phyloP scores from a whole-genome alignment of 2,329 filamentous ascomycete genomes.

The Penicillium sp. region DNA sequence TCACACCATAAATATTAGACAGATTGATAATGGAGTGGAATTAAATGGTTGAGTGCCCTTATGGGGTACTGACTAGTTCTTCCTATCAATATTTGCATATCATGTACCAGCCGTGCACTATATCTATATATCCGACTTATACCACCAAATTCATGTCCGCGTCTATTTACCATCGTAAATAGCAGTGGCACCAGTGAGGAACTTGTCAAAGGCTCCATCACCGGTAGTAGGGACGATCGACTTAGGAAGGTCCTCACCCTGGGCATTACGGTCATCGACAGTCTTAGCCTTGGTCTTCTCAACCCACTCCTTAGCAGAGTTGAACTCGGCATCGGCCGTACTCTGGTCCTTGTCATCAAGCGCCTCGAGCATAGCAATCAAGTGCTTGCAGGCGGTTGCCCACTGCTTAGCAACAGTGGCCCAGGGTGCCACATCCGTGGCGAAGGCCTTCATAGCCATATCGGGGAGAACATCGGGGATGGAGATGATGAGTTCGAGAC shows the following conservation, averaged over 20 bases:
- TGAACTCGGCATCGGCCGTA: conserved; percentile 15
- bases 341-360: not conserved
- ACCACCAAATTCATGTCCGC: not conserved
- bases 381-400: not conserved
- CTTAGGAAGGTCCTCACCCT: not conserved
- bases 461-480: not conserved
- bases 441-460: not conserved
- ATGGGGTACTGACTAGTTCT: not conserved
- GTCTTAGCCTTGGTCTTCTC: conserved; percentile 18
- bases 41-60: not conserved
- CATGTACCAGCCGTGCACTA: not conserved
- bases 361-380: not conserved
- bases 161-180: not conserved
- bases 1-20: not conserved
- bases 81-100: not conserved
- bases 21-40: not conserved
- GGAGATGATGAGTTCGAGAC: not conserved
- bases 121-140: not conserved
- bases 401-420: not conserved
- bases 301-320: conserved; percentile 13
- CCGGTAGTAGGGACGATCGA: not conserved
- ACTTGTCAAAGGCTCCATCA: not conserved
- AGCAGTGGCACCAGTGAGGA: not conserved
- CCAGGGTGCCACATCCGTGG: not conserved
- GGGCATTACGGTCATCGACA: conserved; percentile 12